A percentile compares a stretch with the other conserved stretches of the same genome.
phyloP scores from a whole-genome alignment of 305 asterid species.

The Euphrasia arctica region DNA sequence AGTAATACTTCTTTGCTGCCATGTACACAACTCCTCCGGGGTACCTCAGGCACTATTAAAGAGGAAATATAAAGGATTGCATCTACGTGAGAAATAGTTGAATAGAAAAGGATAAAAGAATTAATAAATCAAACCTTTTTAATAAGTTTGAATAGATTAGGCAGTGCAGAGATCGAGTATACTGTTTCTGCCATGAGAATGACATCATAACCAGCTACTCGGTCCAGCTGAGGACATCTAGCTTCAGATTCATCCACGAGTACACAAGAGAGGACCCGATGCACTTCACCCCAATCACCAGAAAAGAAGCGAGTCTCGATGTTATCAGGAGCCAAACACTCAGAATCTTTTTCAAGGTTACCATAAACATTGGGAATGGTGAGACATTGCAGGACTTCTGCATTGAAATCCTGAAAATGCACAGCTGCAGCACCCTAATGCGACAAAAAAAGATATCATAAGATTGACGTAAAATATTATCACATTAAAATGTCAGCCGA shows the following conservation, averaged over 20 bases:
- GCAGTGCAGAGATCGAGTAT: slow-evolving; percentile 70
- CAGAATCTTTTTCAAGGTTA: slow-evolving; percentile 42
- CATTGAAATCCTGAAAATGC: slow-evolving; percentile 96
- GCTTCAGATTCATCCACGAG: slow-evolving; percentile 25
- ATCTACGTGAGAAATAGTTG: slow-evolving; percentile 7
- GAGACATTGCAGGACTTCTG: slow-evolving; percentile 75
- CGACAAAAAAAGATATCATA: slow-evolving; percentile 15
- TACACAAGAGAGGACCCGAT: slow-evolving; percentile 44
- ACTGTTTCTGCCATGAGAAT: slow-evolving; percentile 98
- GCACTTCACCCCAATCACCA: slow-evolving; percentile 90
- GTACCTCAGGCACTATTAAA: slow-evolving; percentile 48
- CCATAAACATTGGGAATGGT: slow-evolving; percentile 83
- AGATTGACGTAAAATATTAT: slow-evolving; percentile 12
- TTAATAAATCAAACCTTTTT: slow-evolving; percentile 53
- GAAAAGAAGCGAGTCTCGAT: slow-evolving; percentile 73
- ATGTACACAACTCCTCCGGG: slow-evolving; percentile 71
- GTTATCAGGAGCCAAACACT: slow-evolving; percentile 22
- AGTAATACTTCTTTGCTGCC: slow-evolving; percentile 95
- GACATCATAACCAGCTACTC: slow-evolving; percentile 55
- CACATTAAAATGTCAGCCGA: slow-evolving; percentile 2
- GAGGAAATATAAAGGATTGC: slow-evolving; percentile 17
- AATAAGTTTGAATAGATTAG: slow-evolving; percentile 59
- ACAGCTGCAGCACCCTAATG: slow-evolving; percentile 66
- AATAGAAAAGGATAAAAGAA: slow-evolving; percentile 2
- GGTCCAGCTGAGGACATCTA: slow-evolving; percentile 19